phyloP scores from a whole-genome alignment of 2,329 filamentous ascomycete species.

The Talaromyces sp. region DNA sequence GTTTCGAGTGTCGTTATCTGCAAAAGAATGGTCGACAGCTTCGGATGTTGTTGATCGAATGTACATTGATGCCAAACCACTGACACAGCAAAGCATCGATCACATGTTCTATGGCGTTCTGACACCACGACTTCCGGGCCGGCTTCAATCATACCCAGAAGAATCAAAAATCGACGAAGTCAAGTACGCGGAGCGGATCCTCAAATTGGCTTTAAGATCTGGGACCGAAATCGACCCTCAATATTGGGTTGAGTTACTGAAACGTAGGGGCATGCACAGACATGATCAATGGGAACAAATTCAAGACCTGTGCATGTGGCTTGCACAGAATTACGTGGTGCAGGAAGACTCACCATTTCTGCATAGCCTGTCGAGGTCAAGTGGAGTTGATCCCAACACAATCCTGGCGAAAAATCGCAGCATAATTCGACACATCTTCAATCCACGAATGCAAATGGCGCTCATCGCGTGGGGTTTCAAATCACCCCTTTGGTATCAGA shows the following conservation, averaged over 20 bases:
- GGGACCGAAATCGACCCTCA: constrained; percentile 37
- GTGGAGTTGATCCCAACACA: constrained; percentile 11
- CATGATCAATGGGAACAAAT: constrained; percentile 54
- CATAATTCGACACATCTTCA: constrained; percentile 43
- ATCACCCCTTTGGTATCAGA: constrained; percentile 22
- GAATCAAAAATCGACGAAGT: constrained; percentile 38
- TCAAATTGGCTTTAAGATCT: constrained; percentile 48
- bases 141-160: constrained; percentile 25
- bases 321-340: constrained; percentile 44
- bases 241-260: constrained; percentile 58
- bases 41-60: constrained; percentile 48
- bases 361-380: constrained; percentile 17
- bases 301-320: constrained; percentile 50
- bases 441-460: constrained; percentile 42
- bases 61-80: constrained; percentile 40
- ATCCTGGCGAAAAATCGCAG: constrained; percentile 21
- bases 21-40: constrained; percentile 30
- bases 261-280: constrained; percentile 57
- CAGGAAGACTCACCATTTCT: constrained; percentile 17
- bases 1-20: constrained; percentile 38
- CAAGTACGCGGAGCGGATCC: constrained; percentile 46
- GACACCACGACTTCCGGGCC: constrained; percentile 28
- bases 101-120: constrained; percentile 40
- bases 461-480: constrained; percentile 52
- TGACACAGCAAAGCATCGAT: constrained; percentile 46